Evolutionary conservation across 495 filamentous ascomycete species (phyloP).

Genomic region (Neurospora hispaniola): DNA sequence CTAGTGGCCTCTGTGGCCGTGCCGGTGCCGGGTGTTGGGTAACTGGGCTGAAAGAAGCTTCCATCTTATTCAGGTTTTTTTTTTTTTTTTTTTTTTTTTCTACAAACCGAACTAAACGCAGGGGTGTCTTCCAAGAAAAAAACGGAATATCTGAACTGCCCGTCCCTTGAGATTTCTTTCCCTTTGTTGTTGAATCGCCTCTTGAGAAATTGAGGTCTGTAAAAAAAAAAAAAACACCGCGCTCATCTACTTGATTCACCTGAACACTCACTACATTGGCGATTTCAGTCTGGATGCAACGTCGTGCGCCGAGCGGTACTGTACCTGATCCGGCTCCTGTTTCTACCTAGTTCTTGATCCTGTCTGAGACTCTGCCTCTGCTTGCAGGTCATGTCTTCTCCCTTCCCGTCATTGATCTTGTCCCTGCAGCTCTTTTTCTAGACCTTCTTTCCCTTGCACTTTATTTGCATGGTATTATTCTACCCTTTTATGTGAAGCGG

Average conservation of each 20-base stretch:
- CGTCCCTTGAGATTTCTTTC: background rate
- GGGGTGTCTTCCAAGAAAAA: background rate
- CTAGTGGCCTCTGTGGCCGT: background rate
- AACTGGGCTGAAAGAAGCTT: background rate
- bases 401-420: background rate
- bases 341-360: background rate
- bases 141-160: background rate
- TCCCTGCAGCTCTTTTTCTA: background rate
- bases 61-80: background rate
- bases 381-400: background rate
- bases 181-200: background rate
- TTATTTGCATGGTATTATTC: background rate
- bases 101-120: background rate
- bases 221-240: background rate
- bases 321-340: too few species aligned
- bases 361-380: background rate
- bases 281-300: background rate
- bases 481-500: background rate
- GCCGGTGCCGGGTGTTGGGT: background rate
- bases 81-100: too few species aligned
- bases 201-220: background rate
- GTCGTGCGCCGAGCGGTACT: background rate
- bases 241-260: background rate
- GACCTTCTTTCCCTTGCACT: background rate
- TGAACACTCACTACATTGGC: background rate